Evolutionary conservation across 805 yeast genomes (phyloP).

Genomic region (Naumovozyma dairenensis): DNA sequence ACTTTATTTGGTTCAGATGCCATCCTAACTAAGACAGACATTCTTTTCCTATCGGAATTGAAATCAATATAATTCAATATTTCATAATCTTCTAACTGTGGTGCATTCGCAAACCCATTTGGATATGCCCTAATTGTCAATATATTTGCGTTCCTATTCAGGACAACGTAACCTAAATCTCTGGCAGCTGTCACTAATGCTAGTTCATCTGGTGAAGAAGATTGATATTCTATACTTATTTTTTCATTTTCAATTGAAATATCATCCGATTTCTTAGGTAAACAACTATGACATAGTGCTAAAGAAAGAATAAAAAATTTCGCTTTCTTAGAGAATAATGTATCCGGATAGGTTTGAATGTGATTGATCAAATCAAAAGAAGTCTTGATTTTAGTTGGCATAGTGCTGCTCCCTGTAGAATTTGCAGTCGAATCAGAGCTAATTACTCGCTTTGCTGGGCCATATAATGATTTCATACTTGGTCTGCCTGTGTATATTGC

Average conservation of each 20-base stretch:
- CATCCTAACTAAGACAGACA: constrained; percentile 76
- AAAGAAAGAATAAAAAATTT: constrained; percentile 70
- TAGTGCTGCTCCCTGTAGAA: constrained; percentile 2
- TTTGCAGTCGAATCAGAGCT: neutral
- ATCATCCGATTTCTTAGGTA: constrained; percentile 44
- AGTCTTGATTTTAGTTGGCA: constrained; percentile 33
- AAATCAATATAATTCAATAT: constrained; percentile 78
- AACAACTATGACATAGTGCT: constrained; percentile 83
- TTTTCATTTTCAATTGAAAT: constrained; percentile 20
- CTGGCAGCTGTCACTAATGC: constrained; percentile 92
- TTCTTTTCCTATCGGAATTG: constrained; percentile 78
- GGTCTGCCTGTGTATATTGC: constrained; percentile 44
- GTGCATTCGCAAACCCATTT: constrained; percentile 57
- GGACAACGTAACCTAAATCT: constrained; percentile 85
- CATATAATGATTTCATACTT: constrained; percentile 39
- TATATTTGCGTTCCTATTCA: constrained; percentile 50
- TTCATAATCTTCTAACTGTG: constrained; percentile 60
- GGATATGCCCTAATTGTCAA: constrained; percentile 74
- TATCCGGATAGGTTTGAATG: constrained; percentile 61
- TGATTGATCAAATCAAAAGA: constrained; percentile 60
- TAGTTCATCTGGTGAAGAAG: constrained; percentile 93
- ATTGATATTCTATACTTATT: constrained; percentile 66
- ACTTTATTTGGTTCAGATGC: constrained; percentile 57
- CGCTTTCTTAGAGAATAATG: constrained; percentile 60
- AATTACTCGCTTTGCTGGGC: constrained; percentile 2